Base-by-base conservation (phyloP, 495 filamentous ascomycete genomes). In the Talaromyces thailandensis region DNA sequence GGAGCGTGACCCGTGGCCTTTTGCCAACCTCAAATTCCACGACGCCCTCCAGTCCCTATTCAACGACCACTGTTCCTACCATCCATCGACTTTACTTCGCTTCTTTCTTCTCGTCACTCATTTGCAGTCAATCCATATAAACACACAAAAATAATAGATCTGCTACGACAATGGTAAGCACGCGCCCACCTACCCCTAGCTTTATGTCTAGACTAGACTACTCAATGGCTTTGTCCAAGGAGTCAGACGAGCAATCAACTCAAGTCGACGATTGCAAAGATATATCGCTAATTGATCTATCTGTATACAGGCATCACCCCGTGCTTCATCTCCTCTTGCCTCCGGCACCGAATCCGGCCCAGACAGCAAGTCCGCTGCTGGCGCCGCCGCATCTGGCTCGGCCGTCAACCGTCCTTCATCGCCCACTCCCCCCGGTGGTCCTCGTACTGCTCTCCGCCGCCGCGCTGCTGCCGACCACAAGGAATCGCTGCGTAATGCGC, bases 381-480 rank as follows among this genome's bases (percentile, higher is more conserved):
- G 89, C 50, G 75, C 80, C 60, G 71, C 72, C 63, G 79, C 78
- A 66, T 80, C 85, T 62, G 88, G 83, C 71, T 79, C 84, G 61
- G 85, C 85, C 68, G 84, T 83, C 68, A 84, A 81, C 66, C 90
- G 93, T 63, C 87, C 90, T 43, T 86, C 89, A 31, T 96, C 93
- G 56, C 94, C 94, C 43, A 84, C 89, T 64, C 86, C 90, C 57
- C 94, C 94, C n/a, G 94, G 94, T 62, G 94, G 94, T 67, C 91
- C 94, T 61, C 92, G 93, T 74, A 93, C 93, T 67, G 93, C 91
- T 64, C 91, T 98, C 79, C 87, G 93, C 73, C 86, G 94, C 70
- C 87, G 92, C 70, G 94, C 94, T 28, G 92, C 94, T 3, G 93
- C 93, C 63, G 94, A 98, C 74, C 88, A 95, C 78, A 94, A 94